Base-by-base conservation (phyloP, 306 rosid genomes). In the Geum urbanum region DNA sequence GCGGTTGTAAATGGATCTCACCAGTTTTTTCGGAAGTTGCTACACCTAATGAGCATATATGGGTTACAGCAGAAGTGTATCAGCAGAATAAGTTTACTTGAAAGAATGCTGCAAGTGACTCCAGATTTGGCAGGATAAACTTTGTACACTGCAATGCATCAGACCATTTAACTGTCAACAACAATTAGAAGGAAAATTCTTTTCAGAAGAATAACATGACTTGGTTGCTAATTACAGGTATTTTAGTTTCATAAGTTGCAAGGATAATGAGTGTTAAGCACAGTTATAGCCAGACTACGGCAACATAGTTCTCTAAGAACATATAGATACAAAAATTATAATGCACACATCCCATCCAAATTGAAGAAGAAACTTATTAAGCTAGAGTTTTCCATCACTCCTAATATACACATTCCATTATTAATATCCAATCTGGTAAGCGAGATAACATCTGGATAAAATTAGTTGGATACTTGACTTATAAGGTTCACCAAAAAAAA, bases 391-490 rank as follows among this genome's bases (percentile, higher is more conserved):
- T 76, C 55, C 74, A 73, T 76, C 82, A 76, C 87, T 81, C 78
- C 80, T 78, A 78, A 77, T 76, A 60, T 83, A 87, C 83, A 89
- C 79, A 85, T 80, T 69, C 63, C 76, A 77, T 74, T 69, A 62
- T 78, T 83, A 85, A 85, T 78, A 81, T 77, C 88, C 89, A 72
- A 80, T 49, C 74, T 66, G 83, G 84, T 72, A 52, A 84, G 85
- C 76, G 74, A 80, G 77, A 82, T 70, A 73, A 80, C 65, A 75
- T 81, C 79, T 86, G 78, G 85, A 86, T 82, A 79, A 70, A 59
- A 53, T 63, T 41, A 56, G 72, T 74, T 77, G 67, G 79, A 83
- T 63, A 79, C 54, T 73, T 74, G 27, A 72, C 77, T 63, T 44
- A 81, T 54, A 49, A 39, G 76, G 71, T 64, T 74, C 69, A 74